Conservation (phyloP, 768 basidiomycete genomes). For the Leccinum aurantiacum region DNA sequence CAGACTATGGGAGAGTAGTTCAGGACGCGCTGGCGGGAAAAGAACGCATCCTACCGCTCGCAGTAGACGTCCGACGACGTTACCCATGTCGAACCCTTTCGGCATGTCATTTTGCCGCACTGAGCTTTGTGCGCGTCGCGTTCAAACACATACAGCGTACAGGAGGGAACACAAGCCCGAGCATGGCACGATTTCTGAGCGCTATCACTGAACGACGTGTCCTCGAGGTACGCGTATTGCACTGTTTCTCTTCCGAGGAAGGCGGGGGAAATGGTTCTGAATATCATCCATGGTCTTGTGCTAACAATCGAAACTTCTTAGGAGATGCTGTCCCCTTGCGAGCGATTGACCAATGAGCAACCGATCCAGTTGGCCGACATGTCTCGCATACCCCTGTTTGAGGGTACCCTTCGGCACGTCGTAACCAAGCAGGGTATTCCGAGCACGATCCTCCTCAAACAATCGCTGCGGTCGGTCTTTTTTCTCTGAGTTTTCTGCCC, state of each 20-base stretch:
- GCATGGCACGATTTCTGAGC: constrained; percentile 13
- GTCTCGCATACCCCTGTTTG: constrained; percentile 48
- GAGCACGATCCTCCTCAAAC: constrained; percentile 36
- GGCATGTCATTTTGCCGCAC: constrained; percentile 60
- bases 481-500: background rate
- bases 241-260: background rate
- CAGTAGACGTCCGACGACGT: constrained; percentile 47
- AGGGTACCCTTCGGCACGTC: constrained; percentile 35
- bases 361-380: constrained; percentile 56
- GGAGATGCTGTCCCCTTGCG: constrained; percentile 55
- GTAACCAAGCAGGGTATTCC: constrained; percentile 39
- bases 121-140: constrained; percentile 59
- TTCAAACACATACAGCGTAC: constrained; percentile 29
- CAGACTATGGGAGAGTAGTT: constrained; percentile 9
- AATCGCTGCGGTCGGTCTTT: constrained; percentile 23
- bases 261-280: background rate
- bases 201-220: constrained; percentile 13
- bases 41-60: constrained; percentile 44
- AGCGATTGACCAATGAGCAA: constrained; percentile 43
- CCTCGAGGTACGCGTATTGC: constrained; percentile 22
- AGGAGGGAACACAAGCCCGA: background rate
- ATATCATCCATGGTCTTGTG: background rate
- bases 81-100: constrained; percentile 34
- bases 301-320: constrained; percentile 25
- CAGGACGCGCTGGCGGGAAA: constrained; percentile 32